Evolutionary conservation across 164 flowering plant genomes (phyloP).

Genomic region (Buxus sempervirens): DNA sequence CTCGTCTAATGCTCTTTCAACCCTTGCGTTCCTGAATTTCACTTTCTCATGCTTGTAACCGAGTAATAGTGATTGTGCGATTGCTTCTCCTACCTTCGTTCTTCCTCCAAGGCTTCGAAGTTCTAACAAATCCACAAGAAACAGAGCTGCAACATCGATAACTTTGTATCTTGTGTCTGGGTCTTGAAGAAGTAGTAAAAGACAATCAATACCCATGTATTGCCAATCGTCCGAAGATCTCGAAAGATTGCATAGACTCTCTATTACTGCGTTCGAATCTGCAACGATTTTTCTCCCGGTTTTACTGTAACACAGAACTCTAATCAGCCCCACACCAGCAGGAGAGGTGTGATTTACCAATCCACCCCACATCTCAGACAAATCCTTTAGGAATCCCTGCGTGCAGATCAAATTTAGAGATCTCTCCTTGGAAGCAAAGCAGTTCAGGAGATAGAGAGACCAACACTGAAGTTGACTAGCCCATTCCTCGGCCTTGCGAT

Average conservation of each 20-base stretch:
- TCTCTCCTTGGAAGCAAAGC: conserved; percentile 62
- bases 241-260: conserved; percentile 54
- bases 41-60: conserved; percentile 24
- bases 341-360: conserved; percentile 55
- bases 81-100: conserved; percentile 48
- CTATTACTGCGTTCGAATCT: conserved; percentile 32
- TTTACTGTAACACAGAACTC: conserved; percentile 60
- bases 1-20: conserved; percentile 26
- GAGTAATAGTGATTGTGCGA: conserved; percentile 35
- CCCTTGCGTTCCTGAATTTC: conserved; percentile 16
- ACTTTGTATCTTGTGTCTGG: conserved; percentile 51
- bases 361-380: conserved; percentile 82
- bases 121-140: conserved; percentile 58
- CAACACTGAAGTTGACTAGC: conserved; percentile 87
- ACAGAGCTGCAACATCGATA: conserved; percentile 33
- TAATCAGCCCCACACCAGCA: conserved; percentile 61
- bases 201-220: conserved; percentile 79
- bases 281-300: conserved; percentile 52
- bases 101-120: conserved; percentile 40
- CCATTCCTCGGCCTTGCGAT: conserved; percentile 83
- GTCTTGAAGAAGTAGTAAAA: conserved; percentile 61
- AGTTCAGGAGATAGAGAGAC: conserved; percentile 65
- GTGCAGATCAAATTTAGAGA: conserved; percentile 47
- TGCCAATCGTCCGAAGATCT: conserved; percentile 94
- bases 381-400: conserved; percentile 39